Conservation (phyloP, 2,329 filamentous ascomycete genomes). For the Cytospora leucostoma region DNA sequence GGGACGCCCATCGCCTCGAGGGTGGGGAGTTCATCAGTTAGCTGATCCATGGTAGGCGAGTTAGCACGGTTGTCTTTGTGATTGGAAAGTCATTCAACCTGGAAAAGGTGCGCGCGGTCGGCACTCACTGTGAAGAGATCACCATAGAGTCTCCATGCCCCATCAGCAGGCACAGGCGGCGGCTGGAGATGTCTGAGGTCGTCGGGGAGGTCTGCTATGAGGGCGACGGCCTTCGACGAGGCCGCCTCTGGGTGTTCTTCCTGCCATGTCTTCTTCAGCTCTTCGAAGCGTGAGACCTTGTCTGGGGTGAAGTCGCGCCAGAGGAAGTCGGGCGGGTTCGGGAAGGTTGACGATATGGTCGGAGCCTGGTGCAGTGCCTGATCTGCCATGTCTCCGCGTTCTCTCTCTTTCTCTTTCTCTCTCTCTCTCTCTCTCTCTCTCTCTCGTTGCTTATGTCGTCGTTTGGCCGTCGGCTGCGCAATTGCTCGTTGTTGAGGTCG, state of each 20-base stretch:
- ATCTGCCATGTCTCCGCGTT: constrained; percentile 56
- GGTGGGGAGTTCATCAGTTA: constrained; percentile 63
- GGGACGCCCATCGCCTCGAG: constrained; percentile 71
- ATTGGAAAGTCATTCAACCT: constrained; percentile 1
- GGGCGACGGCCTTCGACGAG: constrained; percentile 33
- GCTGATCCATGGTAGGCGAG: constrained; percentile 36
- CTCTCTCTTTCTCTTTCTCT: too few species aligned
- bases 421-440: too few species aligned
- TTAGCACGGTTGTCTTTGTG: not conserved
- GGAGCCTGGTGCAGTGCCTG: constrained; percentile 46
- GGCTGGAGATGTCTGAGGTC: constrained; percentile 80
- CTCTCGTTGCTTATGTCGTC: not conserved
- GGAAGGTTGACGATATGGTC: constrained; percentile 62
- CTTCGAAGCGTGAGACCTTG: constrained; percentile 62
- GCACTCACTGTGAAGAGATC: constrained; percentile 57
- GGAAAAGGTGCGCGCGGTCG: constrained; percentile 18
- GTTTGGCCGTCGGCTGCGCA: not conserved
- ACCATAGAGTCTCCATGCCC: constrained; percentile 76
- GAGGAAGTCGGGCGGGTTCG: constrained; percentile 78
- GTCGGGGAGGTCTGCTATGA: constrained; percentile 58
- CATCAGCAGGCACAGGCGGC: constrained; percentile 69
- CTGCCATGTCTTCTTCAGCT: constrained; percentile 44
- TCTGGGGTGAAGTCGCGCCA: constrained; percentile 84
- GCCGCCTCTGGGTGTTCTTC: constrained; percentile 34
- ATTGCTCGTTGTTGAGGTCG: not conserved